These are phyloP conservation scores for Alternaria arborescens DNA, from an alignment of 2,329 filamentous ascomycete genomes.

Conservation along the genomic window DNA sequence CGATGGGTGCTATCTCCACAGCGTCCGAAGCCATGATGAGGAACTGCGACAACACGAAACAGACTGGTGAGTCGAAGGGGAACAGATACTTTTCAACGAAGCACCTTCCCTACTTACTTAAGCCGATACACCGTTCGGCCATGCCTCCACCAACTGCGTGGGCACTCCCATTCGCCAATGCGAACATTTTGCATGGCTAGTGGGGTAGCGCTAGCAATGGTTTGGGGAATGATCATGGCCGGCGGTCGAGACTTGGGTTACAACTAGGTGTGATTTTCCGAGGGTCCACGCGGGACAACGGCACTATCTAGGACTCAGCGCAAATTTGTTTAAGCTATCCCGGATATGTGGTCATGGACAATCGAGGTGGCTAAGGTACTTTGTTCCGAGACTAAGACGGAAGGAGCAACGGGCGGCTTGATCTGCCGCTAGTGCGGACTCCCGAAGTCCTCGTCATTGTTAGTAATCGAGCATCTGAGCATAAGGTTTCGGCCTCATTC, in stretches of 20 bases:
- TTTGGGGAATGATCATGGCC: slow-evolving; percentile 19
- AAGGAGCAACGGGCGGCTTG: slow-evolving; percentile 1
- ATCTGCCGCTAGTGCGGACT: slow-evolving; percentile 20
- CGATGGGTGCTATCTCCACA: slow-evolving; percentile 20
- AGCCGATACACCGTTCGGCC: slow-evolving; percentile 30
- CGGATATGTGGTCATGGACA: not conserved
- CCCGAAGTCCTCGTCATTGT: slow-evolving; percentile 25
- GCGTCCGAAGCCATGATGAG: slow-evolving; percentile 34
- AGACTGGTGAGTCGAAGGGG: slow-evolving; percentile 18
- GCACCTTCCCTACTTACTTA: slow-evolving; percentile 16
- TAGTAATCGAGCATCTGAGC: slow-evolving; percentile 11
- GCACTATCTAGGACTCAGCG: slow-evolving; percentile 4
- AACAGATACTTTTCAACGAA: not conserved
- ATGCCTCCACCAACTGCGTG: not conserved
- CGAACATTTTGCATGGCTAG: slow-evolving; percentile 24
- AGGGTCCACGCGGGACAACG: slow-evolving; percentile 11
- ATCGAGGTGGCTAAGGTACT: slow-evolving; percentile 6
- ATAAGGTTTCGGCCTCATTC: slow-evolving; percentile 7
- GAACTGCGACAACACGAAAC: not conserved
- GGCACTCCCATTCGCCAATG: slow-evolving; percentile 21
- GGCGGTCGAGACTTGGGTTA: slow-evolving; percentile 4
- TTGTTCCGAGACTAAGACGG: not conserved
- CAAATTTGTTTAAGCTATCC: slow-evolving; percentile 6
- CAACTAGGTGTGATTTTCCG: slow-evolving; percentile 1
- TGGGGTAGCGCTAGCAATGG: slow-evolving; percentile 35